Conservation (phyloP, 352 stramenopile genomes). For the Phytophthora multivora region DNA sequence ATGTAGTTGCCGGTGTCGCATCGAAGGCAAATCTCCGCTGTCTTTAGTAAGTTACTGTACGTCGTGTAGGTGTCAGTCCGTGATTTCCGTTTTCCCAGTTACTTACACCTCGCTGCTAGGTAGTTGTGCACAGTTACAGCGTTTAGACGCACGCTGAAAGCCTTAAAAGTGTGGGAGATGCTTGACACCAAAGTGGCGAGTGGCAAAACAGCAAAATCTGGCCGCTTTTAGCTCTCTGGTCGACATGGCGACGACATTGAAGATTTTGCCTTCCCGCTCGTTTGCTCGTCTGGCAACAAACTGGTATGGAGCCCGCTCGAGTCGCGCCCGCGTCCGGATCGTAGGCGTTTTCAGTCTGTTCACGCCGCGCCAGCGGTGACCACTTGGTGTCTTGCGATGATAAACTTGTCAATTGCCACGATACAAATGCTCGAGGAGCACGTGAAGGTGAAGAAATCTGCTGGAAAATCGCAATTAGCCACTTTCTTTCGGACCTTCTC, state of each 20-base stretch:
- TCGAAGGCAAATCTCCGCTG: not conserved
- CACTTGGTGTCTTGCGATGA: not conserved
- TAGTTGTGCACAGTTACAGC: not conserved
- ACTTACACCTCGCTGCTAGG: too few species aligned
- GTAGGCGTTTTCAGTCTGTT: not conserved
- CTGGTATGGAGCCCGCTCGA: slow-evolving; percentile 14
- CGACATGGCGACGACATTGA: slow-evolving; percentile 3
- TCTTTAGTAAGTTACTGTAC: not conserved
- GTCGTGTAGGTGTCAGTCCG: too few species aligned
- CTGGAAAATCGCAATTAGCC: slow-evolving; percentile 7
- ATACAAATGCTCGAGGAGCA: too few species aligned
- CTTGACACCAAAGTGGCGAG: not conserved
- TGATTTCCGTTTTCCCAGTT: too few species aligned
- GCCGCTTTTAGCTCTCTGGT: not conserved
- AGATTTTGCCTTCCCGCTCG: slow-evolving; percentile 7
- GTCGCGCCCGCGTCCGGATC: not conserved
- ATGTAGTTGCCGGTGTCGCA: not conserved
- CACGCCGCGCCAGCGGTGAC: not conserved
- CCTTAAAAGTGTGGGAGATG: not conserved
- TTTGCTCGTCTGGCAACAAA: not conserved
- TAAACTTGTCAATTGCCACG: not conserved
- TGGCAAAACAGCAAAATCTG: slow-evolving; percentile 8
- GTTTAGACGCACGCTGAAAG: not conserved
- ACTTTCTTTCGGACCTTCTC: not conserved
- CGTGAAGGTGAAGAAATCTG: not conserved